Evolutionary conservation across 2,329 filamentous ascomycete species (phyloP).

Genomic region (Ceratocystiopsis minuta): DNA sequence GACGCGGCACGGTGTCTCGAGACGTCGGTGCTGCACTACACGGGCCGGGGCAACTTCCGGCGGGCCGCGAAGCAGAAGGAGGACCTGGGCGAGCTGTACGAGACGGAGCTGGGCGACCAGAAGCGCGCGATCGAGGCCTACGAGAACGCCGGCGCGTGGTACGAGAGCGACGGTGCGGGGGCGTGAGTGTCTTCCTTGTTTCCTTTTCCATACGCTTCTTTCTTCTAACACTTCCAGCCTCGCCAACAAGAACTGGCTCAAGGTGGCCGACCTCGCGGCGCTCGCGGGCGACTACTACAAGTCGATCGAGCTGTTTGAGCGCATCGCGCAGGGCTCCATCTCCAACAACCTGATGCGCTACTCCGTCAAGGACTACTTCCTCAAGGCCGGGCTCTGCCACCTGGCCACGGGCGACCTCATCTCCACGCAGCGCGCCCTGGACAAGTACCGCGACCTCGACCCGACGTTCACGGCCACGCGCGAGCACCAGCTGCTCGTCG

Average conservation of each 20-base stretch:
- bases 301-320: slow-evolving; percentile 67
- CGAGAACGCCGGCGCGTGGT: slow-evolving; percentile 75
- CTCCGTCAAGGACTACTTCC: slow-evolving; percentile 87
- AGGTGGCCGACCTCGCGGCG: slow-evolving; percentile 75
- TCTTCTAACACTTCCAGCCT: slow-evolving; percentile 35
- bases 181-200: slow-evolving; percentile 37
- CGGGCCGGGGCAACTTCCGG: slow-evolving; percentile 74
- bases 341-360: slow-evolving; percentile 87
- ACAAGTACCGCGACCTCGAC: slow-evolving; percentile 67
- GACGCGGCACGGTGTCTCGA: slow-evolving; percentile 69
- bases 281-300: slow-evolving; percentile 63
- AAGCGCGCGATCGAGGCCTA: slow-evolving; percentile 69
- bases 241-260: slow-evolving; percentile 85
- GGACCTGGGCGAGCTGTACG: slow-evolving; percentile 69
- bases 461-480: slow-evolving; percentile 57
- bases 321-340: slow-evolving; percentile 59
- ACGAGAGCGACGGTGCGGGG: slow-evolving; percentile 67
- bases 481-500: slow-evolving; percentile 64
- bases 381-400: slow-evolving; percentile 87
- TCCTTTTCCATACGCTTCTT: not conserved
- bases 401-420: slow-evolving; percentile 58
- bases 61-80: slow-evolving; percentile 84
- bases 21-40: slow-evolving; percentile 70
- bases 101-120: slow-evolving; percentile 61
- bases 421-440: slow-evolving; percentile 58